phyloP scores from a whole-genome alignment of 2,329 filamentous ascomycete genomes.

The Aureobasidium mangrovei region DNA sequence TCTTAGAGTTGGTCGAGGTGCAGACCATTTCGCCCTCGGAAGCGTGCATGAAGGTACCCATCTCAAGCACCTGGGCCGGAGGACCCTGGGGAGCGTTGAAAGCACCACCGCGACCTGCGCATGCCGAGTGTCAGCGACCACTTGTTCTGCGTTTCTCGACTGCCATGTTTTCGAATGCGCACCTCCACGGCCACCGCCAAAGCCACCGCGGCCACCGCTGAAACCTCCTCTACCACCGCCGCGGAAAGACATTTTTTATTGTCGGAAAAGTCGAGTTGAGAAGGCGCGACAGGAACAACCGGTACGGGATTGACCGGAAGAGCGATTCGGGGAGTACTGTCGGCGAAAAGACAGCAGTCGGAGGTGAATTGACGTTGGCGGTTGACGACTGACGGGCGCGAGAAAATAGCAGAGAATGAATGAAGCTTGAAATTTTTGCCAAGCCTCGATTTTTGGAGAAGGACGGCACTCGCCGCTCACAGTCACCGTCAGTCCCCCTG shows the following conservation, averaged over 20 bases:
- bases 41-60: slow-evolving; percentile 89
- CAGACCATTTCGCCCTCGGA: slow-evolving; percentile 98
- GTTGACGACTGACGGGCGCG: slow-evolving; percentile 6
- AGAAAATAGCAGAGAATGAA: background rate
- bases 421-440: slow-evolving; percentile 11
- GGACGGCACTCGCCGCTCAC: background rate
- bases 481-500: background rate
- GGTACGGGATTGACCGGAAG: slow-evolving; percentile 1
- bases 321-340: background rate
- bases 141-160: background rate
- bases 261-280: slow-evolving; percentile 4
- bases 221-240: slow-evolving; percentile 21
- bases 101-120: slow-evolving; percentile 14
- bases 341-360: slow-evolving; percentile 8
- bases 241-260: slow-evolving; percentile 20
- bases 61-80: slow-evolving; percentile 44
- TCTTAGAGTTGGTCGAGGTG: slow-evolving; percentile 88
- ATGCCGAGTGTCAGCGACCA: background rate
- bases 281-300: background rate
- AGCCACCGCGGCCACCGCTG: slow-evolving; percentile 21
- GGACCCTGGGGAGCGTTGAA: slow-evolving; percentile 8
- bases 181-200: slow-evolving; percentile 25
- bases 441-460: background rate
- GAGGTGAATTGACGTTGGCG: background rate
- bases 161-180: background rate